Base-by-base conservation (phyloP, 2,329 filamentous ascomycete species). In the Zalaria sp. region DNA sequence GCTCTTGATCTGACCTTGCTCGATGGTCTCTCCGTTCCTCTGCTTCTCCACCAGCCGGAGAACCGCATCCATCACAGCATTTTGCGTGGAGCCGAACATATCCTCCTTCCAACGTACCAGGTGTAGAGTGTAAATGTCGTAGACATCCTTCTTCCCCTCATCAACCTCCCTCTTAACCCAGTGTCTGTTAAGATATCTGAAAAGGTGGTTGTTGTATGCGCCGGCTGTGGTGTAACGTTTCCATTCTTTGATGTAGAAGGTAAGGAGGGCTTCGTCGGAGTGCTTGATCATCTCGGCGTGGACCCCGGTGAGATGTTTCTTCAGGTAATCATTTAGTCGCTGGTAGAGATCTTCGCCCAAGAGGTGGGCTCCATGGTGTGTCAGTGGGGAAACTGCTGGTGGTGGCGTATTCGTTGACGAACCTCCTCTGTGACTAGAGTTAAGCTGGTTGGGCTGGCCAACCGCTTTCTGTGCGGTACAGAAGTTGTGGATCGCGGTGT, bases 91-190 rank as follows among this genome's bases (percentile, higher is more conserved):
- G 45, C 77, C 73, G 61, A 98, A 98, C 54, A 98, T 79, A 45
- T 93, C 85, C 51, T 83, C 76, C 51, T 88, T 87, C 91, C 91
- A 98, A 57, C 89, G 85, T 18, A 96, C 91, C 34, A 98, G 69
- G 54, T 98, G 91, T 31, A 98, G 68, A 0, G 91, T 98, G 63
- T 98, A 98, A 38, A 98, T 91, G 60, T 98, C 91, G 61, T 93
- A 96, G 5, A 96, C 84, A 55, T 89, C 84, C 69, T 96, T 95
- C 67, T 98, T 96, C 29, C 91, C 91, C 62, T 98, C 91, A 49
- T 98, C 91, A 66, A 98, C 94, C 65, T 98, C 91, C 27, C 91
- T 75, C 72, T 95, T 98, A 2, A 98, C 91, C 91, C 93, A 98
- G 64, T 98, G 91, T 27, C 91, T 78, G 58, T 98, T 98, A 26